Conservation (phyloP, 2,329 filamentous ascomycete species). For the Ophiostoma novo-ulmi region DNA sequence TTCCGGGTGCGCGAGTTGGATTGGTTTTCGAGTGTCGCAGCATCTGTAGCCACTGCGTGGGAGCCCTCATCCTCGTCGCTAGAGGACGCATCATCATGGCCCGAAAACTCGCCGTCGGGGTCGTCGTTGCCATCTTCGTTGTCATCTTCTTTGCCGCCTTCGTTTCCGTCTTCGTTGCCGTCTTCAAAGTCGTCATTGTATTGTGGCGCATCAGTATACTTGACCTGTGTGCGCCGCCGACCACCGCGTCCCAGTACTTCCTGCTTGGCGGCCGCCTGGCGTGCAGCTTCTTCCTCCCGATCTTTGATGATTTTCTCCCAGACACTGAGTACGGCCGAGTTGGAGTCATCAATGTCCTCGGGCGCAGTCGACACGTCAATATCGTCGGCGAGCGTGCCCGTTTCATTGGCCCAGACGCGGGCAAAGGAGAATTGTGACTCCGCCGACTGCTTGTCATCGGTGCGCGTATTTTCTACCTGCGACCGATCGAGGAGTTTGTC, state of each 20-base stretch:
- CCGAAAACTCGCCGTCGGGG: slow-evolving; percentile 15
- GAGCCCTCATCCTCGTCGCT: slow-evolving; percentile 25
- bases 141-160: neutral
- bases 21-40: neutral
- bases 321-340: slow-evolving; percentile 54
- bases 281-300: slow-evolving; percentile 71
- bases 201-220: slow-evolving; percentile 22
- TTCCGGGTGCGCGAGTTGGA: neutral
- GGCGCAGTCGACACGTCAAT: slow-evolving; percentile 47
- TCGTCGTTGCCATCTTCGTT: slow-evolving; percentile 29
- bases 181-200: slow-evolving; percentile 32
- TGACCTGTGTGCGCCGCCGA: slow-evolving; percentile 52
- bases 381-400: slow-evolving; percentile 59
- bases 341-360: slow-evolving; percentile 25
- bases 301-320: slow-evolving; percentile 90
- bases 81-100: slow-evolving; percentile 15
- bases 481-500: slow-evolving; percentile 87
- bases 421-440: slow-evolving; percentile 86
- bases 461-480: slow-evolving; percentile 66
- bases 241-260: slow-evolving; percentile 83
- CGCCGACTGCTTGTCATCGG: slow-evolving; percentile 52
- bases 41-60: neutral
- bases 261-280: slow-evolving; percentile 61
- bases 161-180: slow-evolving; percentile 18
- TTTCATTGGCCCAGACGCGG: slow-evolving; percentile 85